These are phyloP conservation scores for Halophytophthora polymorphica DNA, from an alignment of 352 stramenopile genomes.

Conservation along the genomic window DNA sequence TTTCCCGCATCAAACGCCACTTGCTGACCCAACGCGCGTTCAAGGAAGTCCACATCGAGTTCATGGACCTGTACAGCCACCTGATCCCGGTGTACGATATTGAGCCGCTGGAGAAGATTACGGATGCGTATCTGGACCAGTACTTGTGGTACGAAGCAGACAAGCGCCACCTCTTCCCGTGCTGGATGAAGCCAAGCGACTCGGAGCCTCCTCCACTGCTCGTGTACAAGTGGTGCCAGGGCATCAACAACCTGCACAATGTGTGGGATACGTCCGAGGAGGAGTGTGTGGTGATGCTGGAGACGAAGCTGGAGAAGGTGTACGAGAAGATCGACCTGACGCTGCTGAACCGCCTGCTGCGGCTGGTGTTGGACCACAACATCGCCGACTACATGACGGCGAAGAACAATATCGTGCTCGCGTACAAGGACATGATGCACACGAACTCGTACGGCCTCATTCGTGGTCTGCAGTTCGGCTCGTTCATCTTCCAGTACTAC, in stretches of 20 bases:
- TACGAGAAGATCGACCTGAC: constrained; percentile 99
- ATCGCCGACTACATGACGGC: constrained; percentile 99
- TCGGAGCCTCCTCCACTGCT: constrained; percentile 98
- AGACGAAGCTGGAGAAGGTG: constrained; percentile 99
- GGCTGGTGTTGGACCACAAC: constrained; percentile 99
- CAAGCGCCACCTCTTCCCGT: constrained; percentile 99
- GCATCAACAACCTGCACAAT: constrained; percentile 99
- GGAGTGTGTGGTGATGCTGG: constrained; percentile 98
- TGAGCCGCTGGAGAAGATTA: constrained; percentile 99
- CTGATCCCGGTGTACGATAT: constrained; percentile 99
- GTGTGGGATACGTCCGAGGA: constrained; percentile 98
- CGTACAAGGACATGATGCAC: constrained; percentile 99
- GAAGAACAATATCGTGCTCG: constrained; percentile 99
- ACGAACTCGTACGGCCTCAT: constrained; percentile 99
- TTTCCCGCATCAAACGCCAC: constrained; percentile 99
- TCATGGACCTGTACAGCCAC: constrained; percentile 99
- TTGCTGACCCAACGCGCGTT: constrained; percentile 99
- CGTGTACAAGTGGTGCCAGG: constrained; percentile 99
- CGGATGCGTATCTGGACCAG: constrained; percentile 99
- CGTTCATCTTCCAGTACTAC: constrained; percentile 99
- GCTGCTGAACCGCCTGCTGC: constrained; percentile 96
- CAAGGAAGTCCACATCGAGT: constrained; percentile 99
- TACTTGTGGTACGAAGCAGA: constrained; percentile 99
- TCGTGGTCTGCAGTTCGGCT: constrained; percentile 96
- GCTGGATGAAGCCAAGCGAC: constrained; percentile 99